Base-by-base conservation (phyloP, 2,329 filamentous ascomycete species). In the Colletotrichum caudatum region DNA sequence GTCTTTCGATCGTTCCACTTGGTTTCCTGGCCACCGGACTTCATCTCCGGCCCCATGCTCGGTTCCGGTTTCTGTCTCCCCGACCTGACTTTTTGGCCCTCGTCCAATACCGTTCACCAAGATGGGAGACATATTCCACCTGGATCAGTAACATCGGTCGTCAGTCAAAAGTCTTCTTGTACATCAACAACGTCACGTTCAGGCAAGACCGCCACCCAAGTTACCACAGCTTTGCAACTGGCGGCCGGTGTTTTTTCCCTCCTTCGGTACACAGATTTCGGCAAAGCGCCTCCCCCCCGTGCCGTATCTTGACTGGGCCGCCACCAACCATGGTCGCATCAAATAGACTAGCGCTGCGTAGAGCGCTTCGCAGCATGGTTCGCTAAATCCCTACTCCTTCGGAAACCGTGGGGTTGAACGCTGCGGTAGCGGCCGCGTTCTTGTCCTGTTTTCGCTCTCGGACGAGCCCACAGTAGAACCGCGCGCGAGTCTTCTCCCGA, bases 201-300 rank as follows among this genome's bases (percentile, higher is more conserved):
- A 61, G 66, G 63, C 63, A 46, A 54, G 23, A 20, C 33, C 41
- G 35, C 48, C 56, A n/a, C n/a, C n/a, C n/a, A n/a, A n/a, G n/a
- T n/a, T n/a, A n/a, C n/a, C n/a, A n/a, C n/a, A n/a, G n/a, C n/a
- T n/a, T n/a, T n/a, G n/a, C n/a, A n/a, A n/a, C n/a, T n/a, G n/a
- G n/a, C n/a, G 18, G 5, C 60, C 48, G 29, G 62, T 60, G 46
- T 54, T 39, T 35, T 33, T n/a, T 26, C 20, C 48, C 33, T 6
- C 53, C 63, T 50, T 70, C 56, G 48, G 63, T 33, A 46, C 37
- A 26, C 3, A 20, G 39, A 18, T 41, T 41, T 39, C 48, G 20
- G 67, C 23, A 61, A 60, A 41, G 29, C 48, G 39, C 33, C 39
- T 39, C 61, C 16, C 29, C 29, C 29, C 37, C n/a, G 26, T 69